Conservation (phyloP, 2,329 filamentous ascomycete genomes). For the Diaporthe sp. region DNA sequence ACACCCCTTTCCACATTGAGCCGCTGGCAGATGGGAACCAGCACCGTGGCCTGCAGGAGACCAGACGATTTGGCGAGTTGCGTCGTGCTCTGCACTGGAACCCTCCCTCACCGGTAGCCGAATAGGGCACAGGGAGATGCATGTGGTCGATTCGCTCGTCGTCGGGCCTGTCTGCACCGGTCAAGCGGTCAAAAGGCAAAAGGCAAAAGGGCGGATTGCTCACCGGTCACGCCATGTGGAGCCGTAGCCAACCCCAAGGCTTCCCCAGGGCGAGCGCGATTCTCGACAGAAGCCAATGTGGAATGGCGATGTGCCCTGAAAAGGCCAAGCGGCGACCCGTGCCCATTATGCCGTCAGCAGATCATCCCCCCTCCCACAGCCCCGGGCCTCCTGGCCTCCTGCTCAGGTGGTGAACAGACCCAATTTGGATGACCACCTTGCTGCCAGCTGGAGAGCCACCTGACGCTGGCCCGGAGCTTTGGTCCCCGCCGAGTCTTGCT, state of each 20-base stretch:
- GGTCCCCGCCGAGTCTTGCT: neutral
- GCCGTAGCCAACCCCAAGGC: neutral
- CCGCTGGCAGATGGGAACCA: constrained; percentile 6
- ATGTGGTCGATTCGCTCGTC: constrained; percentile 1
- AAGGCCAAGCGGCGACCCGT: neutral
- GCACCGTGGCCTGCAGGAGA: neutral
- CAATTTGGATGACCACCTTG: constrained; percentile 4
- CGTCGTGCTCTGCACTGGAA: constrained; percentile 3
- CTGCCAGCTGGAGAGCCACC: constrained; percentile 12
- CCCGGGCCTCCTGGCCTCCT: neutral
- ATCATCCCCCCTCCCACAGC: constrained; percentile 8
- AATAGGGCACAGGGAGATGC: neutral
- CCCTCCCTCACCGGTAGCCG: constrained; percentile 5
- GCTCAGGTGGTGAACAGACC: neutral
- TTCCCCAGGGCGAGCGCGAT: neutral
- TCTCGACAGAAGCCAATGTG: neutral
- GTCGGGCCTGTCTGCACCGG: constrained; percentile 9
- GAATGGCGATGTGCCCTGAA: neutral
- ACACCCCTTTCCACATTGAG: constrained; percentile 8
- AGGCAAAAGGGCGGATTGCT: neutral
- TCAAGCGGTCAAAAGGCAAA: constrained; percentile 26
- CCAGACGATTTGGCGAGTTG: constrained; percentile 12
- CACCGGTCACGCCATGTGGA: constrained; percentile 24
- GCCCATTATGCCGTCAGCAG: constrained; percentile 15
- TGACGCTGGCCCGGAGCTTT: neutral